Evolutionary conservation across 1,139 yeast genomes (phyloP).

Genomic region (Candida freyschussii): DNA sequence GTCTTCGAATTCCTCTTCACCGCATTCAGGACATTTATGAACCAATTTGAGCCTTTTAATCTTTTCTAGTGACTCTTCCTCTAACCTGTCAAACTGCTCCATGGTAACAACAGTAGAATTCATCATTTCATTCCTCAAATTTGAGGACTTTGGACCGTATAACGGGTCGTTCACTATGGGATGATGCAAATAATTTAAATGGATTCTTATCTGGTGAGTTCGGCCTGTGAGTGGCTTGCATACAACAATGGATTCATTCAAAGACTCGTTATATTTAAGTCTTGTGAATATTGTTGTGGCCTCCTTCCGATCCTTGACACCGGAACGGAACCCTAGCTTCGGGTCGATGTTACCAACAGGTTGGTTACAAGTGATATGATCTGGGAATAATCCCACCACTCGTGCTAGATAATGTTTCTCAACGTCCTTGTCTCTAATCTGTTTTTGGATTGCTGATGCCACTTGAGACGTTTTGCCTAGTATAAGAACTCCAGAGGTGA

Average conservation of each 20-base stretch:
- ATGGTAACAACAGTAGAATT: slow-evolving; percentile 31
- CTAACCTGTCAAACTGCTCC: slow-evolving; percentile 50
- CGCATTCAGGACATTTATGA: slow-evolving; percentile 62
- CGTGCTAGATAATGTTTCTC: slow-evolving; percentile 81
- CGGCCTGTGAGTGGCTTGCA: slow-evolving; percentile 89
- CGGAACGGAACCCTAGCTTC: slow-evolving; percentile 69
- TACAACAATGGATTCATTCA: slow-evolving; percentile 60
- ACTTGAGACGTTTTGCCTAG: slow-evolving; percentile 79
- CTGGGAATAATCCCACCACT: slow-evolving; percentile 82
- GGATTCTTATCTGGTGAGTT: slow-evolving; percentile 93
- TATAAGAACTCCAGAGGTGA: slow-evolving; percentile 94
- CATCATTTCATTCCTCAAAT: slow-evolving; percentile 17
- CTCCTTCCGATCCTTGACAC: slow-evolving; percentile 58
- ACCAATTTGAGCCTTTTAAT: slow-evolving; percentile 44
- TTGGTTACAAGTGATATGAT: slow-evolving; percentile 47
- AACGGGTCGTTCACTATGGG: slow-evolving; percentile 96
- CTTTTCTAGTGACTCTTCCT: slow-evolving; percentile 37
- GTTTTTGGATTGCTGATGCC: slow-evolving; percentile 72
- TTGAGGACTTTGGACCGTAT: slow-evolving; percentile 40
- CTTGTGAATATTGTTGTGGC: slow-evolving; percentile 41
- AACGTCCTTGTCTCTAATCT: slow-evolving; percentile 57
- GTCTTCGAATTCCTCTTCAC: slow-evolving; percentile 72
- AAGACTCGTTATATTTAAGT: slow-evolving; percentile 29
- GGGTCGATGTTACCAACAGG: slow-evolving; percentile 76
- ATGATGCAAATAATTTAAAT: slow-evolving; percentile 76